phyloP scores from a whole-genome alignment of 2,329 filamentous ascomycete species.

The Fusarium decemcellulare region DNA sequence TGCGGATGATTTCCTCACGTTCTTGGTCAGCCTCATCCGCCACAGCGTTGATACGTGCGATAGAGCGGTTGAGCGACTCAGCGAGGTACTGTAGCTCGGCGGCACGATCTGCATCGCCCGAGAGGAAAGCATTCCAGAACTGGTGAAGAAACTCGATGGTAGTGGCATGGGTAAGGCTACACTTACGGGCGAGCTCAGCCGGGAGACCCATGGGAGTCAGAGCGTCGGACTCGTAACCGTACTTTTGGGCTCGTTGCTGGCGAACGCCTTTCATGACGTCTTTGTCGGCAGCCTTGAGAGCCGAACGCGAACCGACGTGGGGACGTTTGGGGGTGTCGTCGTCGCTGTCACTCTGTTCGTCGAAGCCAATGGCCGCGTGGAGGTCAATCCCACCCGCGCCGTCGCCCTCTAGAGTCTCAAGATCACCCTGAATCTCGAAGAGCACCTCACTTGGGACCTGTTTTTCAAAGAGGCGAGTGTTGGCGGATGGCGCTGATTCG shows the following conservation, averaged over 20 bases:
- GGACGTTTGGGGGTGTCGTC: constrained; percentile 68
- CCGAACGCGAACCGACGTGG: constrained; percentile 79
- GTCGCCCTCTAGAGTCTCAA: constrained; percentile 67
- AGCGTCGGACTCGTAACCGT: constrained; percentile 63
- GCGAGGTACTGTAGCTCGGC: constrained; percentile 85
- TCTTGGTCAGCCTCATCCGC: constrained; percentile 84
- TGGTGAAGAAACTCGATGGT: constrained; percentile 97
- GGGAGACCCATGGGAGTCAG: constrained; percentile 69
- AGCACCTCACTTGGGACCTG: constrained; percentile 81
- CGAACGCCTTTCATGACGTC: constrained; percentile 77
- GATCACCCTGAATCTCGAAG: constrained; percentile 72
- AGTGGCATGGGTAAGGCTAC: constrained; percentile 85
- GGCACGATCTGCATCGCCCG: constrained; percentile 85
- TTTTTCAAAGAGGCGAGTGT: constrained; percentile 71
- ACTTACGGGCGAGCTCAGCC: constrained; percentile 69
- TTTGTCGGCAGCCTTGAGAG: constrained; percentile 74
- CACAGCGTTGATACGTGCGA: constrained; percentile 84
- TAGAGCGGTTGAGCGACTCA: constrained; percentile 84
- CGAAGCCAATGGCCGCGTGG: constrained; percentile 75
- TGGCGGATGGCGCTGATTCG: constrained; percentile 61
- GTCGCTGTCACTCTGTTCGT: constrained; percentile 79
- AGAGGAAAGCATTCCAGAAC: constrained; percentile 94
- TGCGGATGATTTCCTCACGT: constrained; percentile 75
- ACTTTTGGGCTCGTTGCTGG: constrained; percentile 72
- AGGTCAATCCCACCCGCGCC: constrained; percentile 70